A percentile compares a stretch with the other conserved stretches of the same genome.
These are phyloP conservation scores for Sophora flavescens DNA, from an alignment of 306 rosid species.

Conservation along the genomic window DNA sequence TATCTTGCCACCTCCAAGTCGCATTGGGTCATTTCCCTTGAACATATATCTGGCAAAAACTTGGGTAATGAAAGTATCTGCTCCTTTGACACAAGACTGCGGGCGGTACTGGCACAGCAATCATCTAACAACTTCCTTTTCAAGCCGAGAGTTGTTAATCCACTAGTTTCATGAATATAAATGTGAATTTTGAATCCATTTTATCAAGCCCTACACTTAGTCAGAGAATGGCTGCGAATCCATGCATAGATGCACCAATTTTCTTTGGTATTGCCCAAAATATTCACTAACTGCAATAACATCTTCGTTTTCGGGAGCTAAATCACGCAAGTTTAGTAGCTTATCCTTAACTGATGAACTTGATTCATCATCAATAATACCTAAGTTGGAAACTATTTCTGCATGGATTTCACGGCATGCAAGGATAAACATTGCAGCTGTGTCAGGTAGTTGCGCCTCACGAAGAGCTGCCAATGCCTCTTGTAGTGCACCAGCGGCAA, in stretches of 20 bases:
- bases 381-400: slow-evolving; percentile 62
- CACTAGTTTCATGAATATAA: slow-evolving; percentile 23
- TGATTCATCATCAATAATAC: slow-evolving; percentile 60
- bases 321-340: slow-evolving; percentile 65
- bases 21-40: slow-evolving; percentile 26
- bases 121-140: slow-evolving; percentile 31
- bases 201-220: slow-evolving; percentile 42
- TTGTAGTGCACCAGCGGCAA: slow-evolving; percentile 95
- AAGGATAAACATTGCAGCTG: slow-evolving; percentile 94
- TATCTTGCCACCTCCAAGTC: slow-evolving; percentile 35
- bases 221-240: slow-evolving; percentile 81
- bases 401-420: slow-evolving; percentile 91
- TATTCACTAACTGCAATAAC: slow-evolving; percentile 82
- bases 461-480: slow-evolving; percentile 96
- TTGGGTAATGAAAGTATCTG: slow-evolving; percentile 29
- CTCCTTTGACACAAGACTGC: slow-evolving; percentile 24
- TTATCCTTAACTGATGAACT: slow-evolving; percentile 56
- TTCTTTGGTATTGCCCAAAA: slow-evolving; percentile 86
- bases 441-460: slow-evolving; percentile 89
- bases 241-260: slow-evolving; percentile 95
- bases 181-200: slow-evolving; percentile 29
- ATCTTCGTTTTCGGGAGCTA: slow-evolving; percentile 84
- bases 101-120: slow-evolving; percentile 12
- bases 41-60: slow-evolving; percentile 9
- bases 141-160: slow-evolving; percentile 27